Conservation (phyloP, 2,329 filamentous ascomycete species). For the Acarospora socialis region DNA sequence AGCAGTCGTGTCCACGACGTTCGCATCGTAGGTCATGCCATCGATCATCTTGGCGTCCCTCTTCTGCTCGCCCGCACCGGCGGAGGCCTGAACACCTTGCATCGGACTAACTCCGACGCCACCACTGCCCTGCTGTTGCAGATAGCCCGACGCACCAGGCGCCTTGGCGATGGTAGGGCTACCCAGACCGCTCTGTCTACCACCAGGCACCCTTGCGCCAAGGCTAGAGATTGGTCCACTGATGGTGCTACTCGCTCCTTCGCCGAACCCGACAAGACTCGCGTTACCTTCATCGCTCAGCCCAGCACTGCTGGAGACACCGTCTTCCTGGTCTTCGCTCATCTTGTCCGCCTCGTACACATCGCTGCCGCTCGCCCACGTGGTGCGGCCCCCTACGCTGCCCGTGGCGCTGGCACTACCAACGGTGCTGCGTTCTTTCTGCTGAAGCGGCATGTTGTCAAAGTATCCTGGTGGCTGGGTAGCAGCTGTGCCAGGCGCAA, state of each 20-base stretch:
- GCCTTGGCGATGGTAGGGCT: slow-evolving; percentile 24
- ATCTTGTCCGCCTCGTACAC: slow-evolving; percentile 50
- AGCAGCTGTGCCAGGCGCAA: slow-evolving; percentile 3
- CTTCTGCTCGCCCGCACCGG: slow-evolving; percentile 36
- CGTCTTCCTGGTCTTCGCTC: slow-evolving; percentile 52
- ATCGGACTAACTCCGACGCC: slow-evolving; percentile 22
- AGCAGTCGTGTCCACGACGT: slow-evolving; percentile 51
- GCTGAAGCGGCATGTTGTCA: slow-evolving; percentile 54
- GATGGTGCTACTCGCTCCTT: slow-evolving; percentile 75
- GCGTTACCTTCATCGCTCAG: slow-evolving; percentile 76
- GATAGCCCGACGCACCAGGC: slow-evolving; percentile 24
- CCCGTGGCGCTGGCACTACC: slow-evolving; percentile 81
- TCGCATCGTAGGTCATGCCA: slow-evolving; percentile 47
- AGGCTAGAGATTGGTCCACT: slow-evolving; percentile 59
- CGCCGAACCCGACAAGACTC: slow-evolving; percentile 80
- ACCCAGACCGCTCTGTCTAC: slow-evolving; percentile 25
- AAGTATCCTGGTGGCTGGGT: slow-evolving; percentile 57
- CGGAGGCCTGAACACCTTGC: slow-evolving; percentile 30
- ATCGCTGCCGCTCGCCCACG: slow-evolving; percentile 53
- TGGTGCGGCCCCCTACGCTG: slow-evolving; percentile 51
- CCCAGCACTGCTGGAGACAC: slow-evolving; percentile 52
- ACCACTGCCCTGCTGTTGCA: slow-evolving; percentile 16
- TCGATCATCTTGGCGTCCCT: slow-evolving; percentile 53
- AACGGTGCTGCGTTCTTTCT: slow-evolving; percentile 73
- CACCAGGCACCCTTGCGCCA: slow-evolving; percentile 21